Percentiles rank a stretch among this genome's conserved stretches.
Evolutionary conservation across 768 basidiomycete species (phyloP).

Genomic region (Mycena maculata): DNA sequence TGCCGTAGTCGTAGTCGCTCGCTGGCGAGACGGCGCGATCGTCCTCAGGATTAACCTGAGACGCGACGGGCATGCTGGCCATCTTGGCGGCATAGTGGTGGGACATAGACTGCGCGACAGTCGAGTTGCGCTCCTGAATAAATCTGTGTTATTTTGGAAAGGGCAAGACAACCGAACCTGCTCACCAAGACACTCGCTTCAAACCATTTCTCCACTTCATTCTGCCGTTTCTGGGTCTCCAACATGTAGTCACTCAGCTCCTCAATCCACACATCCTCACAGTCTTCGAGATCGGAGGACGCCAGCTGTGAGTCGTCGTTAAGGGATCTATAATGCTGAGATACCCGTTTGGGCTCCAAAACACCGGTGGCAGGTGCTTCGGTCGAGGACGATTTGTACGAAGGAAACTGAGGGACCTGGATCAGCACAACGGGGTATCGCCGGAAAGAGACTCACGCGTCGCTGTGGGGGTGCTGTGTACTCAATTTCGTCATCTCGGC

Average conservation of each 20-base stretch:
- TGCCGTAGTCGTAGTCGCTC: slow-evolving; percentile 48
- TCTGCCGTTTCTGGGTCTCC: slow-evolving; percentile 79
- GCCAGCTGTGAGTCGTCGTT: slow-evolving; percentile 57
- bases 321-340: slow-evolving; percentile 43
- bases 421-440: slow-evolving; percentile 9
- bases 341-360: slow-evolving; percentile 41
- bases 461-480: slow-evolving; percentile 53
- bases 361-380: slow-evolving; percentile 34
- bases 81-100: slow-evolving; percentile 67
- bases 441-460: slow-evolving; percentile 61
- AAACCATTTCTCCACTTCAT: slow-evolving; percentile 80
- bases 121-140: slow-evolving; percentile 75
- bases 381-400: slow-evolving; percentile 21
- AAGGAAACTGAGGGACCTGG: slow-evolving; percentile 14
- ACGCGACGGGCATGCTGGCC: slow-evolving; percentile 53
- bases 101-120: slow-evolving; percentile 68
- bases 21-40: slow-evolving; percentile 40
- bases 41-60: slow-evolving; percentile 39
- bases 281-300: slow-evolving; percentile 87
- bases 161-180: slow-evolving; percentile 20
- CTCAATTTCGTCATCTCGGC: slow-evolving; percentile 63
- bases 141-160: slow-evolving; percentile 18
- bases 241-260: slow-evolving; percentile 77
- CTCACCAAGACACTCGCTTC: slow-evolving; percentile 73
- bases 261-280: slow-evolving; percentile 78